These are phyloP conservation scores for Triticum monococcum DNA, from an alignment of 176 grass and related monocot genomes.

Conservation along the genomic window DNA sequence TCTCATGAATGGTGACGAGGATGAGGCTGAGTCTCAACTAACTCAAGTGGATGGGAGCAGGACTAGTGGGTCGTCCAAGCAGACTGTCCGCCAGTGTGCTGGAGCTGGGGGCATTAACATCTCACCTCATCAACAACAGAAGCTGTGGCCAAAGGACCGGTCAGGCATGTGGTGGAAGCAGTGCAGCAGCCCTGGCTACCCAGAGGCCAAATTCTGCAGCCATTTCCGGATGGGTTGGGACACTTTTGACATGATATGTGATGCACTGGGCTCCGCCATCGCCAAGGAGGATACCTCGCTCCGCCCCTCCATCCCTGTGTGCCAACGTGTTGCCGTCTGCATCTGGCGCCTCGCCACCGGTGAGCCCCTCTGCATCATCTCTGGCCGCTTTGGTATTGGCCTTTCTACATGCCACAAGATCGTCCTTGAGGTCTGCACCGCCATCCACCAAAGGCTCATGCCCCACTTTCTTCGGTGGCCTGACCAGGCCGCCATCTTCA, in stretches of 20 bases:
- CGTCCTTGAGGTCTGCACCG: slow-evolving; percentile 51
- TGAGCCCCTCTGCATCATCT: slow-evolving; percentile 54
- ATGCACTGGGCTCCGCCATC: slow-evolving; percentile 43
- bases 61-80: neutral
- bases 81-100: neutral
- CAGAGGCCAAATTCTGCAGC: slow-evolving; percentile 44
- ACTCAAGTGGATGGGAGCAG: neutral
- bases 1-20: neutral
- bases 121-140: slow-evolving; percentile 21
- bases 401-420: slow-evolving; percentile 73
- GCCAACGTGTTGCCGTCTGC: slow-evolving; percentile 51
- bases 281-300: slow-evolving; percentile 65
- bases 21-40: neutral
- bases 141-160: slow-evolving; percentile 49
- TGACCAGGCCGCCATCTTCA: slow-evolving; percentile 15
- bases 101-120: neutral
- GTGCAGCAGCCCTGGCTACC: slow-evolving; percentile 45
- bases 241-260: slow-evolving; percentile 62
- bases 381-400: slow-evolving; percentile 55
- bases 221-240: slow-evolving; percentile 53
- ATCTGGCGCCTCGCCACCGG: slow-evolving; percentile 59
- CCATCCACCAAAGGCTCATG: slow-evolving; percentile 47
- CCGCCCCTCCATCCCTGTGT: slow-evolving; percentile 46
- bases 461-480: slow-evolving; percentile 54
- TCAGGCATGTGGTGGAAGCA: slow-evolving; percentile 52